Evolutionary conservation across 345 rosid species (phyloP).

Genomic region (Populus ilicifolia): DNA sequence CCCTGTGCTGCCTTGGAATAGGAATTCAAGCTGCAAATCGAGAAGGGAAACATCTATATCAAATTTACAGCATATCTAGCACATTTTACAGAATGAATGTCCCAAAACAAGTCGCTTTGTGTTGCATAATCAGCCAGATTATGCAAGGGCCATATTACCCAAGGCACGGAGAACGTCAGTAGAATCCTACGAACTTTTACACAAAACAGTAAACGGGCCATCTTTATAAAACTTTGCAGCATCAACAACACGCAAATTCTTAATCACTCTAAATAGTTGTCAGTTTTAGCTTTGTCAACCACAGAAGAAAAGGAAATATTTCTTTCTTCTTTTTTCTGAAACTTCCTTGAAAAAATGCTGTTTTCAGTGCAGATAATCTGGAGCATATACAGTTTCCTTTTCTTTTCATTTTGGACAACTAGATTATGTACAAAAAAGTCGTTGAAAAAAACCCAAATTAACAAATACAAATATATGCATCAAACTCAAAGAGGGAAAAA

Average conservation of each 20-base stretch:
- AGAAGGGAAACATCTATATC: background rate
- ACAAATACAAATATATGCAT: background rate
- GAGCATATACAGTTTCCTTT: background rate
- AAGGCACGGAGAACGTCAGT: background rate
- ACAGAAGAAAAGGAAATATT: background rate
- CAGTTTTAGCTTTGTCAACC: background rate
- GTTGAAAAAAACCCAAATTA: too few species aligned
- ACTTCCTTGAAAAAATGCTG: background rate
- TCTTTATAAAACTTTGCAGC: background rate
- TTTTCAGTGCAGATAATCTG: background rate
- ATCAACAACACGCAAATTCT: background rate
- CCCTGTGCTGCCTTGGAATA: background rate
- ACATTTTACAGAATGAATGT: background rate
- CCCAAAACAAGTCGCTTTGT: background rate
- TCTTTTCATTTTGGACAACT: background rate
- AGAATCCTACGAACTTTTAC: background rate
- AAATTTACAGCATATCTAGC: background rate
- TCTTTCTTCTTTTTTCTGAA: background rate
- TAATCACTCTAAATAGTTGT: background rate
- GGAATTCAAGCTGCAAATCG: background rate
- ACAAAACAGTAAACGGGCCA: background rate
- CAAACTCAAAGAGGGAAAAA: background rate
- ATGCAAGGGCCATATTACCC: background rate
- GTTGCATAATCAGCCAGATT: background rate
- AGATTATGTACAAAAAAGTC: background rate